A percentile compares a stretch with the other conserved stretches of the same genome.
Evolutionary conservation across 768 basidiomycete genomes (phyloP).

Genomic region (Lentinula sp.): DNA sequence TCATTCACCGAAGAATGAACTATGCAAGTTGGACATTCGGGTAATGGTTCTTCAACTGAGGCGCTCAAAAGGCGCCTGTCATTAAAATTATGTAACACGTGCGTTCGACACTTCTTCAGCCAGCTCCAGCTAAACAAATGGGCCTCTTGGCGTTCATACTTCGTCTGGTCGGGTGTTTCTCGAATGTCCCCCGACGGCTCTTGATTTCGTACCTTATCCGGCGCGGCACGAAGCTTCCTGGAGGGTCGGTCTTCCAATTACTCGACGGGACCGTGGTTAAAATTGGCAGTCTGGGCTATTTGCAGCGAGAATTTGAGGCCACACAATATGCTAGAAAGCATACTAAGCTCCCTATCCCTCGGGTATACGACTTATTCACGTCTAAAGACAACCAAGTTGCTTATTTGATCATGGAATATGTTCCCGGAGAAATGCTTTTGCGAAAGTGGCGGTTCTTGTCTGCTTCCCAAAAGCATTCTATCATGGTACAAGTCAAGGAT

Average conservation of each 20-base stretch:
- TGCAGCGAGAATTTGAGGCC: neutral
- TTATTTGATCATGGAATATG: neutral
- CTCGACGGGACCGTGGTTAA: neutral
- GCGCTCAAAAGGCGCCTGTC: too few species aligned
- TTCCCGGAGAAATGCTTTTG: neutral
- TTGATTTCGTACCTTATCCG: neutral
- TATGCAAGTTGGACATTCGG: too few species aligned
- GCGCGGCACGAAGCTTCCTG: neutral
- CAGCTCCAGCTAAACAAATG: neutral
- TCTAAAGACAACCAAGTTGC: neutral
- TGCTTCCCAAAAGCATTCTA: neutral
- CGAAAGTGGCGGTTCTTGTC: neutral
- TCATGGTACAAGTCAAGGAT: neutral
- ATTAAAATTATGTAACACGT: too few species aligned
- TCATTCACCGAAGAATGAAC: too few species aligned
- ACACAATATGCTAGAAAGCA: neutral
- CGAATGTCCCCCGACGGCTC: neutral
- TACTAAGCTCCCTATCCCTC: neutral
- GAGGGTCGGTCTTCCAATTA: neutral
- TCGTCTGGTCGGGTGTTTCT: neutral
- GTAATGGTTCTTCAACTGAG: too few species aligned
- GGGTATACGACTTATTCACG: neutral
- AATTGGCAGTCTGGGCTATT: neutral
- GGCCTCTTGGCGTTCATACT: neutral
- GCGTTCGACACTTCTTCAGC: too few species aligned